Percentiles rank a stretch among this genome's conserved stretches.
Conservation (phyloP, 2,329 filamentous ascomycete species). For the Penicillium sp. region DNA sequence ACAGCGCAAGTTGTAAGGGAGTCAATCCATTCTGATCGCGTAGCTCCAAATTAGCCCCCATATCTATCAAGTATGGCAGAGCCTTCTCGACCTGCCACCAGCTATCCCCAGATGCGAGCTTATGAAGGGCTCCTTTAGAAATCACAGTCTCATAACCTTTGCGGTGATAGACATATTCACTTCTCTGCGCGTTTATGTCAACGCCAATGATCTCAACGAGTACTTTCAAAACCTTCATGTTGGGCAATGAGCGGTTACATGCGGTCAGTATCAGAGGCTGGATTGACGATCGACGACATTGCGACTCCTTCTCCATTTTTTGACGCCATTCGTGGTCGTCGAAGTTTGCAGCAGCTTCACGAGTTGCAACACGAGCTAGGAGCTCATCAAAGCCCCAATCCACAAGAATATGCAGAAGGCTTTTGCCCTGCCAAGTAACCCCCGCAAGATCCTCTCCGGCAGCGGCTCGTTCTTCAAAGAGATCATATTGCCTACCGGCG, state of each 20-base stretch:
- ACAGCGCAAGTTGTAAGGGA: conserved; percentile 3
- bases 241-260: conserved; percentile 7
- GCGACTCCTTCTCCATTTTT: background rate
- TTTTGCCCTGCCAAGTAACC: background rate
- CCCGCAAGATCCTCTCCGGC: conserved; percentile 14
- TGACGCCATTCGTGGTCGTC: conserved; percentile 7
- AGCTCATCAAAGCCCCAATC: background rate
- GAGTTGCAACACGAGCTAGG: conserved; percentile 3
- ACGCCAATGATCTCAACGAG: conserved; percentile 8
- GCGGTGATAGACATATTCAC: background rate
- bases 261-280: conserved; percentile 1
- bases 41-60: conserved; percentile 11
- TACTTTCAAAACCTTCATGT: conserved; percentile 9
- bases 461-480: too few species aligned
- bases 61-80: conserved; percentile 13
- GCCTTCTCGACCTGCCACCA: conserved; percentile 16
- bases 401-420: too few species aligned
- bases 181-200: conserved; percentile 4
- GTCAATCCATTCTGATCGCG: conserved; percentile 8
- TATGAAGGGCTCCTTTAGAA: conserved; percentile 4
- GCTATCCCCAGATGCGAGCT: background rate
- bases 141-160: background rate
- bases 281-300: background rate
- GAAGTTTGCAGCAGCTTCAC: conserved; percentile 3
- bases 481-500: too few species aligned